Conservation (phyloP, 1,139 yeast genomes). For the Spencermartinsiella ligniputridi region DNA sequence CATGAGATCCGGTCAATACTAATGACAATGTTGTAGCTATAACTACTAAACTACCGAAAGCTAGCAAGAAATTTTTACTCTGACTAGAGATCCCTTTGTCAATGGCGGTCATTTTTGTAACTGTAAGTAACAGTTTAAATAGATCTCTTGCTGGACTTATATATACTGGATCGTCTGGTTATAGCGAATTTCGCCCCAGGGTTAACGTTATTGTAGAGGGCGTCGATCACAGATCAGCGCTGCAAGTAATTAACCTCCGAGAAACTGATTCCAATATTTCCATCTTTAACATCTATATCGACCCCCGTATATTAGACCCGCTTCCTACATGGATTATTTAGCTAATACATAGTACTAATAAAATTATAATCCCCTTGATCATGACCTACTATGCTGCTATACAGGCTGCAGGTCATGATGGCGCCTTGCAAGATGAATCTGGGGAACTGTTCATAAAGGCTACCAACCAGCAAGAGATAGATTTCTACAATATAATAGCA, state of each 20-base stretch:
- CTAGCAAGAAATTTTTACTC: slow-evolving; percentile 21
- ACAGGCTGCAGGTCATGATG: slow-evolving; percentile 91
- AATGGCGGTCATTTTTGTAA: slow-evolving; percentile 17
- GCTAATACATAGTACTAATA: neutral
- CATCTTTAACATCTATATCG: too few species aligned
- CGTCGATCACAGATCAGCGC: too few species aligned
- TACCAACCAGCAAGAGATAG: slow-evolving; percentile 58
- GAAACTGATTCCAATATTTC: too few species aligned
- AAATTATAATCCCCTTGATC: neutral
- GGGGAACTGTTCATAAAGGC: slow-evolving; percentile 73
- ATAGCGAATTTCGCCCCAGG: too few species aligned
- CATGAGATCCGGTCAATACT: slow-evolving; percentile 9
- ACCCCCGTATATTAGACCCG: too few species aligned
- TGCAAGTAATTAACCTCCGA: too few species aligned
- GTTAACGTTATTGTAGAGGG: too few species aligned
- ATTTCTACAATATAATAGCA: slow-evolving; percentile 50
- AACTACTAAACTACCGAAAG: slow-evolving; percentile 25
- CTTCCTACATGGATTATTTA: too few species aligned
- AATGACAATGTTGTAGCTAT: slow-evolving; percentile 25
- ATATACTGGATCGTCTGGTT: too few species aligned
- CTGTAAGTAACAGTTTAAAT: neutral
- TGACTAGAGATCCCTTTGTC: slow-evolving; percentile 18
- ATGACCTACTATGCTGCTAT: slow-evolving; percentile 17
- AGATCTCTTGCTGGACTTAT: too few species aligned
- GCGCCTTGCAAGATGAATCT: slow-evolving; percentile 55